These are phyloP conservation scores for Euphorbia celastroides DNA, from an alignment of 441 rosid genomes.

Conservation along the genomic window DNA sequence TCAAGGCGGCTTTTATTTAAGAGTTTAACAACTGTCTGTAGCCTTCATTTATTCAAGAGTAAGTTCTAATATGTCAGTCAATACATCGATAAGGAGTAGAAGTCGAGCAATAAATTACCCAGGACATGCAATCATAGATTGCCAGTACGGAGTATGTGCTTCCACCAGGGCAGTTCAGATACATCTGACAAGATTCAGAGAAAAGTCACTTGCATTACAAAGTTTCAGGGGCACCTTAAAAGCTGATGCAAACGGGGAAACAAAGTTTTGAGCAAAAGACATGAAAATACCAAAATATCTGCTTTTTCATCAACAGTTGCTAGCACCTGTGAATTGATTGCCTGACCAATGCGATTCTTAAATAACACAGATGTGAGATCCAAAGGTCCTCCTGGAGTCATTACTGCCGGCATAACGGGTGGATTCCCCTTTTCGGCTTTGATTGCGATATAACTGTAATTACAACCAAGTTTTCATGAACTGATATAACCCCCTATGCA, in stretches of 20 bases:
- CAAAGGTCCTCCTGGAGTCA: conserved; percentile 83
- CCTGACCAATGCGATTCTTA: conserved; percentile 81
- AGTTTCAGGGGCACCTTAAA: neutral
- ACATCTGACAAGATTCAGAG: conserved; percentile 42
- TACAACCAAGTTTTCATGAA: neutral
- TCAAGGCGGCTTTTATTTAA: too few relatives aligned
- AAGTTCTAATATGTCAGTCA: neutral
- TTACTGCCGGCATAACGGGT: conserved; percentile 80
- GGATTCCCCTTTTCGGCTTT: conserved; percentile 68
- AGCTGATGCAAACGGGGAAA: conserved; percentile 8
- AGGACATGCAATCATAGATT: conserved; percentile 88
- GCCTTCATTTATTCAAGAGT: neutral
- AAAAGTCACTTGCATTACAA: conserved; percentile 11
- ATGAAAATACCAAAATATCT: conserved; percentile 88
- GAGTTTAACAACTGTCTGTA: too few relatives aligned
- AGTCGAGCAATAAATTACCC: conserved; percentile 36
- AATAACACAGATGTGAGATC: conserved; percentile 76
- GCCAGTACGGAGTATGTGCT: conserved; percentile 82
- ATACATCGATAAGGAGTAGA: too few relatives aligned
- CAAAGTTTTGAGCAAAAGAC: too few relatives aligned
- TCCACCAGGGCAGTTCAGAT: conserved; percentile 93
- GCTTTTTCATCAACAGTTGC: conserved; percentile 74
- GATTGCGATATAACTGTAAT: conserved; percentile 39
- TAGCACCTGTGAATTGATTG: conserved; percentile 69
- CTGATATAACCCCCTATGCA: too few relatives aligned